Conservation (phyloP, 495 filamentous ascomycete species). For the Penicillium maclennaniae region DNA sequence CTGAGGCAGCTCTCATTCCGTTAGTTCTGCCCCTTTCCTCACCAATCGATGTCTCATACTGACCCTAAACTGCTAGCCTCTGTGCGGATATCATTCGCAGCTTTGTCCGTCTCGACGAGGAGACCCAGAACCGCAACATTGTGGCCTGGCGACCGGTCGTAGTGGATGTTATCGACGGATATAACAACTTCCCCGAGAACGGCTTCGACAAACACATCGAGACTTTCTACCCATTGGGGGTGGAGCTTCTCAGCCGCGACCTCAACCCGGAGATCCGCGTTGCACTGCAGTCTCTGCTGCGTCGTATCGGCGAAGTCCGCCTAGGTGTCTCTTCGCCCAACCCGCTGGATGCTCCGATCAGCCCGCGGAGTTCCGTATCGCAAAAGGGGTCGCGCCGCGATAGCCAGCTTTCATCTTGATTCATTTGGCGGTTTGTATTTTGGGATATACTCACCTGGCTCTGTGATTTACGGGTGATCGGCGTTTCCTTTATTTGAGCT, state of each 20-base stretch:
- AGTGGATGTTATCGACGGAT: slow-evolving; percentile 95
- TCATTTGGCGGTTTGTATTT: slow-evolving; percentile 17
- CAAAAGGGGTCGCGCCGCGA: slow-evolving; percentile 29
- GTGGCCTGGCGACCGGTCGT: slow-evolving; percentile 95
- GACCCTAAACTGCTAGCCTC: slow-evolving; percentile 43
- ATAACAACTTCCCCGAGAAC: slow-evolving; percentile 77
- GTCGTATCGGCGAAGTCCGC: slow-evolving; percentile 76
- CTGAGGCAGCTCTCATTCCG: slow-evolving; percentile 88
- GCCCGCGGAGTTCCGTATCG: slow-evolving; percentile 43
- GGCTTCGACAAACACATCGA: slow-evolving; percentile 76
- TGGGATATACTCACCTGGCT: slow-evolving; percentile 34
- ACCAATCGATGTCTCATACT: slow-evolving; percentile 6
- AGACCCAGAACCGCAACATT: slow-evolving; percentile 93
- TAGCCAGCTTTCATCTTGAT: slow-evolving; percentile 17
- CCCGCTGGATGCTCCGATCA: slow-evolving; percentile 38
- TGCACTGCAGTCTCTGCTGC: slow-evolving; percentile 69
- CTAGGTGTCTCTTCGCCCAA: slow-evolving; percentile 55
- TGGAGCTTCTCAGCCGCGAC: slow-evolving; percentile 82
- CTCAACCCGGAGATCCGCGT: slow-evolving; percentile 71
- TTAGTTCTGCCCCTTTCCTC: slow-evolving; percentile 36
- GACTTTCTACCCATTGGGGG: slow-evolving; percentile 78
- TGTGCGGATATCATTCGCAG: slow-evolving; percentile 87
- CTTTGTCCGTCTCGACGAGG: slow-evolving; percentile 82
- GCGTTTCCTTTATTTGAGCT: slow-evolving; percentile 15
- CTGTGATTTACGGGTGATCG: slow-evolving; percentile 22